Conservation (phyloP, 345 rosid species). For the Lumnitzera littorea region DNA sequence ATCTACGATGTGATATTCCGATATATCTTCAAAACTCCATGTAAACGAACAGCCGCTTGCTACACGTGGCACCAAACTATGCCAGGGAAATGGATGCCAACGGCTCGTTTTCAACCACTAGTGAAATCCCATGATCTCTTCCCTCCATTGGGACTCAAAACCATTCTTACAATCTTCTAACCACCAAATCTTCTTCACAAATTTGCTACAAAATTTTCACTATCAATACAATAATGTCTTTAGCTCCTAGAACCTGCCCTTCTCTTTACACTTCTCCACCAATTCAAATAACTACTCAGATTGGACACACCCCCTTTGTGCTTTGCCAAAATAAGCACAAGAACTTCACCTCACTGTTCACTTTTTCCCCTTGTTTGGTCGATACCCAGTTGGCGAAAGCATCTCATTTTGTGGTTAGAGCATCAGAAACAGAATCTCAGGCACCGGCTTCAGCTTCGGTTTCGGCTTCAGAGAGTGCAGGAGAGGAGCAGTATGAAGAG, state of each 20-base stretch:
- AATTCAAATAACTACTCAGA: slow-evolving; percentile 30
- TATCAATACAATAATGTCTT: slow-evolving; percentile 36
- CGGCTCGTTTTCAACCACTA: slow-evolving; percentile 26
- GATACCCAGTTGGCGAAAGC: slow-evolving; percentile 37
- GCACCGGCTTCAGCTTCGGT: slow-evolving; percentile 32
- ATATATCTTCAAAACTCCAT: neutral
- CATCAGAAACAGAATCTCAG: slow-evolving; percentile 54
- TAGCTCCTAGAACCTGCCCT: slow-evolving; percentile 42
- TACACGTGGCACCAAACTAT: neutral
- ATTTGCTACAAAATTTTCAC: neutral
- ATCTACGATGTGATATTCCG: neutral
- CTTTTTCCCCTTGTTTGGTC: slow-evolving; percentile 15
- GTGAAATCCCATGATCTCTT: slow-evolving; percentile 25
- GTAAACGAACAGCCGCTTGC: neutral
- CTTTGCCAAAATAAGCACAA: slow-evolving; percentile 7
- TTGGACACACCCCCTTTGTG: slow-evolving; percentile 13
- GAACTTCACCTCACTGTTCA: slow-evolving; percentile 15
- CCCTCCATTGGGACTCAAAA: neutral
- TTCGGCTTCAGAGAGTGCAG: slow-evolving; percentile 29
- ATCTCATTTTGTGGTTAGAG: slow-evolving; percentile 28
- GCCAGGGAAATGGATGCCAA: neutral
- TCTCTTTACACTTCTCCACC: slow-evolving; percentile 55
- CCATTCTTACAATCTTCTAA: too few relatives aligned
- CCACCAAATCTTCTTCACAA: neutral
- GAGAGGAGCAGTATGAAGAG: slow-evolving; percentile 47